Evolutionary conservation across 1,139 yeast species (phyloP).

Genomic region (Blastobotrys serpentis): DNA sequence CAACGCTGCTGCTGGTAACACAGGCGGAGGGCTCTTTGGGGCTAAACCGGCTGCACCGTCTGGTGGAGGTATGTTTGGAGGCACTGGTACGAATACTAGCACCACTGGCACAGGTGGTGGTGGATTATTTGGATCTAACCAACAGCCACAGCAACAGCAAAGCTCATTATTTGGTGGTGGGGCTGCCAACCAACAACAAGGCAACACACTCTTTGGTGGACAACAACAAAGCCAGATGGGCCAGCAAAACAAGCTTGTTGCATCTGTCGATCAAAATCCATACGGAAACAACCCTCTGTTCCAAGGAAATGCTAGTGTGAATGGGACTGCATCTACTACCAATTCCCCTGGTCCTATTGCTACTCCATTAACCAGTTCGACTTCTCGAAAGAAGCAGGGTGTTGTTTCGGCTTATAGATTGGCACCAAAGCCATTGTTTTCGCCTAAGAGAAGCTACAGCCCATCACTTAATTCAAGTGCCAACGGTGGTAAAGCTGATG

Average conservation of each 20-base stretch:
- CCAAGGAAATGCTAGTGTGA: conserved; percentile 39
- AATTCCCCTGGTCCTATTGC: conserved; percentile 53
- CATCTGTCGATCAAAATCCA: conserved; percentile 61
- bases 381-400: conserved; percentile 50
- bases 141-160: conserved; percentile 13
- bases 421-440: conserved; percentile 49
- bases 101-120: conserved; percentile 30
- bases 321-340: conserved; percentile 25
- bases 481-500: conserved; percentile 7
- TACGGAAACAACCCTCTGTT: conserved; percentile 71
- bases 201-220: conserved; percentile 16
- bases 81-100: conserved; percentile 23
- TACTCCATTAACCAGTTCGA: conserved; percentile 48
- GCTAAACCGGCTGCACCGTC: conserved; percentile 1
- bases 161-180: conserved; percentile 10
- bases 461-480: conserved; percentile 11
- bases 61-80: conserved; percentile 34
- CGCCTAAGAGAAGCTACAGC: conserved; percentile 22
- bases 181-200: conserved; percentile 23
- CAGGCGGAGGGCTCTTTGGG: conserved; percentile 15
- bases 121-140: conserved; percentile 18
- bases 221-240: conserved; percentile 17
- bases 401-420: conserved; percentile 64
- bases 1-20: conserved; percentile 21
- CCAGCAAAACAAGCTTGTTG: conserved; percentile 38